Evolutionary conservation across 352 stramenopile genomes (phyloP).

Genomic region (Globisporangium splendens): DNA sequence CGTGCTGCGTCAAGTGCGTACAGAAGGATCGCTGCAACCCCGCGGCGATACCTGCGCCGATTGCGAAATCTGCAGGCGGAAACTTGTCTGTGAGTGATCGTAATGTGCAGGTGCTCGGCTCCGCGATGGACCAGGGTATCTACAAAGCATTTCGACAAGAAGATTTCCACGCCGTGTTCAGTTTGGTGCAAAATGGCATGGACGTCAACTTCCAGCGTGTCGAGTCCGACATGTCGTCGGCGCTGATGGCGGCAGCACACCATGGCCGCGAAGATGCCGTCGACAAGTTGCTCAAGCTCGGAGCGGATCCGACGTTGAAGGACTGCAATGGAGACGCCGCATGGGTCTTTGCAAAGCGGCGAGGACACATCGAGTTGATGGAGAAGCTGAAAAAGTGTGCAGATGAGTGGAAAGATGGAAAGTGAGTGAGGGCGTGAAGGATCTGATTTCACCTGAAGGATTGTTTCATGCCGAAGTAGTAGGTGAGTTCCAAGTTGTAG

Average conservation of each 20-base stretch:
- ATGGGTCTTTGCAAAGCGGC: slow-evolving; percentile 68
- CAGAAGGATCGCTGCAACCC: slow-evolving; percentile 65
- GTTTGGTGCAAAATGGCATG: slow-evolving; percentile 77
- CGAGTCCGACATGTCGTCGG: slow-evolving; percentile 70
- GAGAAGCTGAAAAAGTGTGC: slow-evolving; percentile 67
- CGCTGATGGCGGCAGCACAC: slow-evolving; percentile 75
- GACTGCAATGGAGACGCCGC: slow-evolving; percentile 54
- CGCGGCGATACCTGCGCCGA: neutral
- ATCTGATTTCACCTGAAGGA: neutral
- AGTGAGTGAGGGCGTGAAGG: neutral
- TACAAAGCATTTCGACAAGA: slow-evolving; percentile 75
- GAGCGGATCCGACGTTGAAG: slow-evolving; percentile 57
- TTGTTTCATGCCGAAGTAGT: slow-evolving; percentile 1
- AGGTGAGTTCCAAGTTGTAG: too few relatives aligned
- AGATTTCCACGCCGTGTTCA: slow-evolving; percentile 81
- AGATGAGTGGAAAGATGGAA: slow-evolving; percentile 45
- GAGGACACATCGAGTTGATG: slow-evolving; percentile 59
- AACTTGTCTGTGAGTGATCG: slow-evolving; percentile 64
- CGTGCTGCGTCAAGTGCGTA: slow-evolving; percentile 66
- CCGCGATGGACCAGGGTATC: slow-evolving; percentile 79
- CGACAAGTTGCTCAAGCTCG: slow-evolving; percentile 56
- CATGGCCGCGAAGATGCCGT: slow-evolving; percentile 75
- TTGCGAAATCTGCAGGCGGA: slow-evolving; percentile 13
- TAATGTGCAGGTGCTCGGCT: slow-evolving; percentile 75
- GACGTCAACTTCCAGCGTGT: slow-evolving; percentile 84